Evolutionary conservation across 768 basidiomycete species (phyloP).

Genomic region (Cystofilobasidium capitatum): DNA sequence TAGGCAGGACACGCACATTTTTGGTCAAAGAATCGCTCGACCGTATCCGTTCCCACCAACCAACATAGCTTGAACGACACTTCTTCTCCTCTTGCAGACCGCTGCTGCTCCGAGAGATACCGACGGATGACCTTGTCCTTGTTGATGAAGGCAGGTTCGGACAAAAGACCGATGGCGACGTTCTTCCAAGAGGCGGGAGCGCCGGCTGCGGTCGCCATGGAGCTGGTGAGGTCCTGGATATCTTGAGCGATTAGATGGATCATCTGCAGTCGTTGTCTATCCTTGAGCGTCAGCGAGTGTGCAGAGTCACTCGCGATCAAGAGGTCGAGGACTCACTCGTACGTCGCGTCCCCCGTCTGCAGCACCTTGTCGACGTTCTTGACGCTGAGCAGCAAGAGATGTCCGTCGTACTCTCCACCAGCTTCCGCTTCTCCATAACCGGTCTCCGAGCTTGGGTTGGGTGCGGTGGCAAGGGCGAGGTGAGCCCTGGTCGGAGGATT

Average conservation of each 20-base stretch:
- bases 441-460: not conserved
- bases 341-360: slow-evolving; percentile 16
- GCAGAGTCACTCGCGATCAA: not conserved
- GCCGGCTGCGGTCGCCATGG: too few species aligned
- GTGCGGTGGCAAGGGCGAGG: slow-evolving; percentile 8
- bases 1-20: slow-evolving; percentile 17
- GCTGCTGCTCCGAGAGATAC: not conserved
- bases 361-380: slow-evolving; percentile 27
- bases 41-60: slow-evolving; percentile 27
- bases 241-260: slow-evolving; percentile 16
- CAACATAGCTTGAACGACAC: slow-evolving; percentile 15
- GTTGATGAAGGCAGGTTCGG: slow-evolving; percentile 21
- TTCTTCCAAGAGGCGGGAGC: slow-evolving; percentile 5
- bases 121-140: slow-evolving; percentile 19
- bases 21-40: slow-evolving; percentile 24
- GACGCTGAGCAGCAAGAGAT: slow-evolving; percentile 18
- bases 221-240: not conserved
- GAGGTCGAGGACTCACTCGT: slow-evolving; percentile 18
- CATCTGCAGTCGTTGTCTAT: slow-evolving; percentile 23
- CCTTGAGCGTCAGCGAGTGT: not conserved
- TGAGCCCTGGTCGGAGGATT: slow-evolving; percentile 24
- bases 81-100: not conserved
- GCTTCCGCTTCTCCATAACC: not conserved
- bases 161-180: slow-evolving; percentile 24
- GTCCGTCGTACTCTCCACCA: slow-evolving; percentile 19